Evolutionary conservation across 1,284 basidiomycete species (phyloP), one percentile per base, ranked within the genome.

Genomic region (Ceraceosorus bombacis): DNA sequence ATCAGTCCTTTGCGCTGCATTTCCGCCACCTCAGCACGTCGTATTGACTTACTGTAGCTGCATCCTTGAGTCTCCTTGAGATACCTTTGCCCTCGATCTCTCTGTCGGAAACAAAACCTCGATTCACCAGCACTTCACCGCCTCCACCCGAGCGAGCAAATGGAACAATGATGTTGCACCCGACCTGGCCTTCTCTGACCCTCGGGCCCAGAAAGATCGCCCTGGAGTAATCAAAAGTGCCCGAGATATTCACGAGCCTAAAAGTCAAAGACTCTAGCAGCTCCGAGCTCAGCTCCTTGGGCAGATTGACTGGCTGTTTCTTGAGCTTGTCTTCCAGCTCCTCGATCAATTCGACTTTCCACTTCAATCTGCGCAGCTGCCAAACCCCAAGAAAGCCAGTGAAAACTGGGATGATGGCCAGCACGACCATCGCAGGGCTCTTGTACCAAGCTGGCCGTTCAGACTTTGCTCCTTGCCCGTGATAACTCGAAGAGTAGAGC

Each of bases 331-430:
- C 86, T 74, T 96, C 89, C 50, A 98, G 82, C 74, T 97, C 90
- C 67, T 96, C 90, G 66, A 98, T 96, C 62, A 98, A 82, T 55
- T 85, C 84, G 40, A 96, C 81, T 79, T 99, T 99, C 95, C 95
- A 99, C 76, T 90, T 85, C 50, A 98, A 82, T 49, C 95, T 84
- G 71, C 90, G 83, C 40, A 85, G 71, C 76, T 99, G 94, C 95
- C 94, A 98, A 41, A 87, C 86, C 17, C 94, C 94, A 61, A 98
- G 82, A n/a, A 83, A 87, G 67, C 93, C 90, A 0, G 91, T 91
- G 70, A 95, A 85, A 64, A 97, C 80, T 0, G 94, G 94, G 62
- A 96, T 88, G 68, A 88, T 82, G 36, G 88, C 89, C 55, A 95
- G 82, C 9, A 94, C 79, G 15, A 92, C 65, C 4, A 69, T 66